These are phyloP conservation scores for Pelargonium cotyledonis DNA, from an alignment of 441 rosid genomes.

Conservation along the genomic window DNA sequence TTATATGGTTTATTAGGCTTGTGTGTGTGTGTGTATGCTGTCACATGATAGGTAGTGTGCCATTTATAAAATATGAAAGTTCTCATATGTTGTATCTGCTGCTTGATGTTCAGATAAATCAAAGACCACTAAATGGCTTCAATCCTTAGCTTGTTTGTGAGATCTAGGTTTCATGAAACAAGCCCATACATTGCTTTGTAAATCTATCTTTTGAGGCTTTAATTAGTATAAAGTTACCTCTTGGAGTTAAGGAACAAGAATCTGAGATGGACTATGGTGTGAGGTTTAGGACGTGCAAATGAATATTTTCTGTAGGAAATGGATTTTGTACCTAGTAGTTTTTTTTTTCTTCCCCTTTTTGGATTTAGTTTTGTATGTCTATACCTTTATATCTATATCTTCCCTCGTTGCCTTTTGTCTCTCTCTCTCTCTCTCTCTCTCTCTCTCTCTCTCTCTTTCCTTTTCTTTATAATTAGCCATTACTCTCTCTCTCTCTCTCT, in stretches of 20 bases:
- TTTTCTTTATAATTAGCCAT: background rate
- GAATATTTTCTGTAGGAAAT: slow-evolving; percentile 2
- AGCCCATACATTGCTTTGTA: slow-evolving; percentile 1
- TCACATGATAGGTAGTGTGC: background rate
- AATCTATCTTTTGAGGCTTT: background rate
- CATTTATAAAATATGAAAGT: slow-evolving; percentile 6
- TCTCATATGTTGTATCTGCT: background rate
- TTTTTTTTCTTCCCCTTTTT: background rate
- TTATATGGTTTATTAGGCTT: background rate
- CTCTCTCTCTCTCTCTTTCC: no score
- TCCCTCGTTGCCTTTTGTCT: background rate
- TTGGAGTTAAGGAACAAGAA: slow-evolving; percentile 2
- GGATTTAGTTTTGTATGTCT: background rate
- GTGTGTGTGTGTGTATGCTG: background rate
- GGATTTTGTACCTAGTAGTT: background rate
- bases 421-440: no score
- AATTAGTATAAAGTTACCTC: slow-evolving; percentile 1
- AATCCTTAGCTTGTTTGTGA: slow-evolving; percentile 7
- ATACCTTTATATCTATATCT: background rate
- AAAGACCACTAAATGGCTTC: slow-evolving; percentile 1
- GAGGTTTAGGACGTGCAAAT: background rate
- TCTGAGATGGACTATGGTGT: slow-evolving; percentile 1
- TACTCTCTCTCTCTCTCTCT: no score
- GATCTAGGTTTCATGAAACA: slow-evolving; percentile 5
- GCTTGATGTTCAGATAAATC: background rate